Percentiles rank a stretch among this genome's conserved stretches.
These are phyloP conservation scores for Phytophthora meadii DNA, from an alignment of 352 stramenopile genomes.

Conservation along the genomic window DNA sequence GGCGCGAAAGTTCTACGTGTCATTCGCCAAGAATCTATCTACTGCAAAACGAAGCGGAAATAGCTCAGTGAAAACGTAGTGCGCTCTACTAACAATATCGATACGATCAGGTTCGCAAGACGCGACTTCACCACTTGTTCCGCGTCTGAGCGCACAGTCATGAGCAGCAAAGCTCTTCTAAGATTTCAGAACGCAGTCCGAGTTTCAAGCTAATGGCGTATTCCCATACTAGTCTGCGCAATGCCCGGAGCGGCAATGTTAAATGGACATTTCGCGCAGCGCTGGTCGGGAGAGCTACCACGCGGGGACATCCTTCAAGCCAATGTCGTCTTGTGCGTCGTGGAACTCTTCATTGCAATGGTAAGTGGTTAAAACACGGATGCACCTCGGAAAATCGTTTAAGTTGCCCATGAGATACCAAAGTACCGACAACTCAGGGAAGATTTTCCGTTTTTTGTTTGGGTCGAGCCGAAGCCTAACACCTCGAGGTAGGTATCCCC, in stretches of 20 bases:
- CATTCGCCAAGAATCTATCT: not conserved
- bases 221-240: constrained; percentile 14
- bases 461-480: too few species aligned
- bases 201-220: constrained; percentile 1
- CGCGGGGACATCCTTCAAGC: constrained; percentile 21
- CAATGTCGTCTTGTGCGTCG: constrained; percentile 22
- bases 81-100: constrained; percentile 2
- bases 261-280: constrained; percentile 24
- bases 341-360: constrained; percentile 24
- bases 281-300: constrained; percentile 18
- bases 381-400: too few species aligned
- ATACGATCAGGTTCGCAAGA: constrained; percentile 14
- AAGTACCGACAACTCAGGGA: too few species aligned
- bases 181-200: not conserved
- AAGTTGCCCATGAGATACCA: too few species aligned
- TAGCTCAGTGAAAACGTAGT: too few species aligned
- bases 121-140: not conserved
- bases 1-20: constrained; percentile 4
- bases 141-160: not conserved
- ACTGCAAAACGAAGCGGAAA: too few species aligned
- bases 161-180: too few species aligned
- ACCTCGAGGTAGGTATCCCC: too few species aligned
- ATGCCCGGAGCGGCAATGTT: constrained; percentile 13
- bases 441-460: too few species aligned
- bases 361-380: not conserved